Evolutionary conservation across 345 rosid genomes (phyloP).

Genomic region (sweet orange (Citrus sinensis)): DVS_A1.0 CM039167.1:8060001-8060500

Average conservation of each 20-base stretch:
- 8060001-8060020: slow-evolving; percentile 4
- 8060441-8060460: background rate
- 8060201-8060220: background rate
- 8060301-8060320: too few relatives aligned
- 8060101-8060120: background rate
- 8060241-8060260: background rate
- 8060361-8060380: background rate
- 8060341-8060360: background rate
- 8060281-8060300: too few relatives aligned
- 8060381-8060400: background rate
- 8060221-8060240: background rate
- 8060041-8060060: background rate
- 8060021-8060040: background rate
- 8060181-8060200: background rate
- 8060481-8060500: background rate
- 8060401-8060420: background rate
- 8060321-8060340: background rate
- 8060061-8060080: background rate
- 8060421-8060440: background rate
- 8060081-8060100: background rate
- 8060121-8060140: background rate
- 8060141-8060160: background rate
- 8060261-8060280: background rate
- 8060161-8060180: background rate
- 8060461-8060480: slow-evolving; percentile 6